A percentile compares a stretch with the other conserved stretches of the same genome.
phyloP scores from a whole-genome alignment of 495 filamentous ascomycete genomes.

The Glutinoglossum americanum region DNA sequence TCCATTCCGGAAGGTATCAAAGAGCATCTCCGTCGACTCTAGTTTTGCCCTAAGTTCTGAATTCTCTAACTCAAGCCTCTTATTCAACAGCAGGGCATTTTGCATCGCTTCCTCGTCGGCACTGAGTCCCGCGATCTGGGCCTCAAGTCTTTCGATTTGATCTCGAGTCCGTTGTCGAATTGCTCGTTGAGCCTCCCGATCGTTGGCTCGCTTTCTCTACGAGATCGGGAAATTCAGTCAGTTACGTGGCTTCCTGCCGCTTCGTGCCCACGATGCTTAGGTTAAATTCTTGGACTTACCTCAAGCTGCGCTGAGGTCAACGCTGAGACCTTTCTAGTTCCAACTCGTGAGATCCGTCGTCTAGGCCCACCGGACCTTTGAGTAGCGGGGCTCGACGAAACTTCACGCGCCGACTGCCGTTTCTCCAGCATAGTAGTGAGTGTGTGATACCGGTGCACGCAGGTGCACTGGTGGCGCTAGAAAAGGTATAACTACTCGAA shows the following conservation, averaged over 20 bases:
- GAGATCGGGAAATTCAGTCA: background rate
- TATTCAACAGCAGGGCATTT: constrained; percentile 28
- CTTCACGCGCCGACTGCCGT: background rate
- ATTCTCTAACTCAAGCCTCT: constrained; percentile 30
- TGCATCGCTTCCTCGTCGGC: constrained; percentile 25
- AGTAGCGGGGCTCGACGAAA: background rate
- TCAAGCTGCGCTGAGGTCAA: constrained; percentile 37
- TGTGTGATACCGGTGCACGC: background rate
- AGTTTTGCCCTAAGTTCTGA: background rate
- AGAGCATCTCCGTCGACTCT: background rate
- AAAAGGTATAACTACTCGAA: background rate
- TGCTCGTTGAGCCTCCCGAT: constrained; percentile 69
- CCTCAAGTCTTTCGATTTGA: constrained; percentile 58
- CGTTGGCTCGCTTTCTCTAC: constrained; percentile 57
- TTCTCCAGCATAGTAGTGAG: background rate
- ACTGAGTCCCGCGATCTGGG: constrained; percentile 39
- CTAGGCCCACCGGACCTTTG: constrained; percentile 6
- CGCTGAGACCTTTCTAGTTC: constrained; percentile 35
- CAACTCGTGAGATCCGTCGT: constrained; percentile 26
- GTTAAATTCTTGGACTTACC: background rate
- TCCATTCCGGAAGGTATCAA: background rate
- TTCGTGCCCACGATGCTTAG: no score
- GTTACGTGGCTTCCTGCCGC: background rate
- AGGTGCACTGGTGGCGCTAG: background rate
- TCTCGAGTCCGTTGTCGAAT: constrained; percentile 66